Base-by-base conservation (phyloP, 179 eudicot species). In the Heliamphora pulchella region DNA sequence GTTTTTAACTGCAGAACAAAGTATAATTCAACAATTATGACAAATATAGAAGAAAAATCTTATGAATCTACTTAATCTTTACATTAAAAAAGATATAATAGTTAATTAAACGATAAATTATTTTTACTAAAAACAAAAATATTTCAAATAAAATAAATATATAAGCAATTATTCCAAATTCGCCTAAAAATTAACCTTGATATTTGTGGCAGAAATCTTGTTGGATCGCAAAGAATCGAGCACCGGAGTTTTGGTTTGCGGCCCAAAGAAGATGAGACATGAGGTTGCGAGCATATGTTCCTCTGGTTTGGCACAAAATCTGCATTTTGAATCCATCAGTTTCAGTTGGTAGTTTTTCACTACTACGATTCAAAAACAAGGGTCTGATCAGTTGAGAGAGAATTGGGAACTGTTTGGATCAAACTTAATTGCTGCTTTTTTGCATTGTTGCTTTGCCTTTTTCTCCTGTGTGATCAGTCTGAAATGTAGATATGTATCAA, bases 311-410 rank as follows among this genome's bases (percentile, higher is more conserved):
- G 89, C 87, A 0, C 82, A 88, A 0, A 89, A 90, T 76, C 78
- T 90, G 71, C 89, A 91, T 62, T 90, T 89, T 47, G 91, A 91
- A 69, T 89, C 93, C 72, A 89, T 91, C 80, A 91, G 96, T 75
- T 91, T 91, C 80, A 90, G 89, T 71, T 91, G 96, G 96, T 90
- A 80, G 86, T 80, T 73, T 39, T 61, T 43, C 70, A 10, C 17
- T 10, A 9, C 17, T 59, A 20, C 54, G 59, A 31, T 31, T 31
- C 31, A 17, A 48, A 50, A 41, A 82, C 20, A 5, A 62, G 46
- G 2, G 43, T 48, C 69, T 72, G 17, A 50, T 31, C 8, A 39
- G 11, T 66, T 66, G 47, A 13, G 50, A 57, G 50, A 3, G 58
- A 7, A 76, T 13, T 41, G 1, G 11, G 11, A 43, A 15, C 3